These are phyloP conservation scores for Pythium dissotocum DNA, from an alignment of 352 stramenopile genomes.

Conservation along the genomic window DNA sequence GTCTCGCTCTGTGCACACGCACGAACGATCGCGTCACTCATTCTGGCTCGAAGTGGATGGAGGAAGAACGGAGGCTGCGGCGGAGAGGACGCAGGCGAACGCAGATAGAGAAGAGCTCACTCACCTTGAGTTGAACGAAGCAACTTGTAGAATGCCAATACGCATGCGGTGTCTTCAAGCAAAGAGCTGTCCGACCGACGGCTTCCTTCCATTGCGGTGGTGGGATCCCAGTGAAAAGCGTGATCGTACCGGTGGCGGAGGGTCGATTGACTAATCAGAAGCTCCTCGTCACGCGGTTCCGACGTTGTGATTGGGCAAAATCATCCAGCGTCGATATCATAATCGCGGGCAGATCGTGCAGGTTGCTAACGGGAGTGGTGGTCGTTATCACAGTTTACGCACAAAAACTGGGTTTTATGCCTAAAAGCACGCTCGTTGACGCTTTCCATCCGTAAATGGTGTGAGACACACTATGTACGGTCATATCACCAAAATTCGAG, in stretches of 20 bases:
- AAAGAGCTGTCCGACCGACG: neutral
- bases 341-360: neutral
- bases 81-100: neutral
- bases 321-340: slow-evolving; percentile 9
- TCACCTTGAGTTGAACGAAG: slow-evolving; percentile 9
- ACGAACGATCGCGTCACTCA: slow-evolving; percentile 6
- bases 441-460: too few relatives aligned
- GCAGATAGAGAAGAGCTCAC: neutral
- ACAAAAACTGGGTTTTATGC: too few relatives aligned
- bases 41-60: neutral
- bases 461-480: neutral
- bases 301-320: slow-evolving; percentile 12
- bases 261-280: slow-evolving; percentile 15
- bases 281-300: slow-evolving; percentile 7
- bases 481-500: neutral
- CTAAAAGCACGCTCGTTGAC: too few relatives aligned
- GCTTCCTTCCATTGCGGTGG: neutral
- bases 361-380: too few relatives aligned
- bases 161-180: neutral
- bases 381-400: too few relatives aligned
- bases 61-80: neutral
- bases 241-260: slow-evolving; percentile 8
- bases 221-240: neutral
- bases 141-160: slow-evolving; percentile 12
- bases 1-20: slow-evolving; percentile 11